phyloP scores from a whole-genome alignment of 78 protist species.

The Dictyostelium purpureum region DNA sequence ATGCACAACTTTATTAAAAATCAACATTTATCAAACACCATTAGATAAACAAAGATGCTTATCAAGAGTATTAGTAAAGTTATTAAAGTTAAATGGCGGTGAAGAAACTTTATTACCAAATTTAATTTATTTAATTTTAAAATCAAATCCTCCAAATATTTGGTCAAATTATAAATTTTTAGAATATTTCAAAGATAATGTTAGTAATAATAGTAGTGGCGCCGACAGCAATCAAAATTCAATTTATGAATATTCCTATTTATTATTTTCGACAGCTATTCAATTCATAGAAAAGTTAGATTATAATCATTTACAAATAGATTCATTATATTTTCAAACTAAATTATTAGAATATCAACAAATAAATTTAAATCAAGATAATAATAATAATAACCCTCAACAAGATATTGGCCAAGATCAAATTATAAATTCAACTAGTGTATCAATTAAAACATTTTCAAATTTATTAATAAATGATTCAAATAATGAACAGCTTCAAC shows the following conservation, averaged over 20 bases:
- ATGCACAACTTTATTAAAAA: not conserved
- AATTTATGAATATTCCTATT: not conserved
- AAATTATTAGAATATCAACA: conserved; percentile 16
- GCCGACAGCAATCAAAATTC: too few species aligned
- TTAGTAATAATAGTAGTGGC: too few species aligned
- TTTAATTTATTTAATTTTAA: conserved; percentile 28
- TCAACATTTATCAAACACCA: conserved; percentile 58
- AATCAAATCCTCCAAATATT: conserved; percentile 45
- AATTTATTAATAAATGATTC: conserved; percentile 1
- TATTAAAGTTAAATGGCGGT: not conserved
- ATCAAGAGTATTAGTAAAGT: conserved; percentile 19
- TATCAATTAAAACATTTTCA: not conserved
- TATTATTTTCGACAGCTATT: conserved; percentile 39
- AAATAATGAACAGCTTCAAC: not conserved
- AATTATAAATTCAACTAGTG: not conserved
- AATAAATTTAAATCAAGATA: not conserved
- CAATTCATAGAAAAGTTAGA: conserved; percentile 57
- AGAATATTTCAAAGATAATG: conserved; percentile 4
- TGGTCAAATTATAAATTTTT: conserved; percentile 40
- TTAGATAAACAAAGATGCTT: conserved; percentile 56
- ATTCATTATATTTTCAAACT: conserved; percentile 1
- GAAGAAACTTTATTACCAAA: conserved; percentile 54
- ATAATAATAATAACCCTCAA: not conserved
- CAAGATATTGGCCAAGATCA: not conserved
- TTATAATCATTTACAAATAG: conserved; percentile 47